These are phyloP conservation scores for Aspergillus mulundensis DNA, from an alignment of 495 filamentous ascomycete genomes.

Conservation along the genomic window DNA sequence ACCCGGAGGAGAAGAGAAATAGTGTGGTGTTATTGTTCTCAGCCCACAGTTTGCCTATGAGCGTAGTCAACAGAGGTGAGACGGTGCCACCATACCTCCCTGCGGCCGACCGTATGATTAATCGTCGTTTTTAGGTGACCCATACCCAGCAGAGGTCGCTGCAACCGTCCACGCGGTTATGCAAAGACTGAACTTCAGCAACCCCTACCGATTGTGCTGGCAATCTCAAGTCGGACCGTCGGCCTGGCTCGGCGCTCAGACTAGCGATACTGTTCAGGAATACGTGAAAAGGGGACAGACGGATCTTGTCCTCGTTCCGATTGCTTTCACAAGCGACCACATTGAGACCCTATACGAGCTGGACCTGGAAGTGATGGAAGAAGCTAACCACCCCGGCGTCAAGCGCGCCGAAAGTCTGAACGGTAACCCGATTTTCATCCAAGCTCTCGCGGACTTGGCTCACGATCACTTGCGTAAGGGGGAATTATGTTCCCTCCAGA, in stretches of 20 bases:
- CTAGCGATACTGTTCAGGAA: slow-evolving; percentile 76
- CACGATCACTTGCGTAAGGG: slow-evolving; percentile 70
- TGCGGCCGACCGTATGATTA: neutral
- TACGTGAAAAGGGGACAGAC: slow-evolving; percentile 89
- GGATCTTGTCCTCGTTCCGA: slow-evolving; percentile 87
- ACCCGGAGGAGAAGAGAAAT: slow-evolving; percentile 71
- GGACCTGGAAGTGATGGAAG: slow-evolving; percentile 91
- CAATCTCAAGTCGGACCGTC: slow-evolving; percentile 96
- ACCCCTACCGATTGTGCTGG: slow-evolving; percentile 93
- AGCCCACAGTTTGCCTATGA: slow-evolving; percentile 95
- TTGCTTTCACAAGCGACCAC: slow-evolving; percentile 97
- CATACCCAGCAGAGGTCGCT: slow-evolving; percentile 93
- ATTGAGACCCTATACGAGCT: slow-evolving; percentile 97
- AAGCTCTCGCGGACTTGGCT: slow-evolving; percentile 84
- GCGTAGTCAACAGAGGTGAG: slow-evolving; percentile 84
- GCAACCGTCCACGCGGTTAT: slow-evolving; percentile 98
- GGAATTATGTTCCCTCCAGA: slow-evolving; percentile 69
- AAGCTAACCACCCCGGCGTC: slow-evolving; percentile 70
- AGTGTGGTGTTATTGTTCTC: slow-evolving; percentile 88
- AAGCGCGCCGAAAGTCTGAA: slow-evolving; percentile 94
- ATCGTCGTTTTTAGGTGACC: slow-evolving; percentile 58
- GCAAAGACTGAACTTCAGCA: slow-evolving; percentile 77
- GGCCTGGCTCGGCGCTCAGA: slow-evolving; percentile 95
- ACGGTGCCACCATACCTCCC: neutral
- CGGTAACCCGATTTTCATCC: slow-evolving; percentile 84